Base-by-base conservation (phyloP, 202 grass and related monocot genomes). In the Cymbopogon flexuosus region DNA sequence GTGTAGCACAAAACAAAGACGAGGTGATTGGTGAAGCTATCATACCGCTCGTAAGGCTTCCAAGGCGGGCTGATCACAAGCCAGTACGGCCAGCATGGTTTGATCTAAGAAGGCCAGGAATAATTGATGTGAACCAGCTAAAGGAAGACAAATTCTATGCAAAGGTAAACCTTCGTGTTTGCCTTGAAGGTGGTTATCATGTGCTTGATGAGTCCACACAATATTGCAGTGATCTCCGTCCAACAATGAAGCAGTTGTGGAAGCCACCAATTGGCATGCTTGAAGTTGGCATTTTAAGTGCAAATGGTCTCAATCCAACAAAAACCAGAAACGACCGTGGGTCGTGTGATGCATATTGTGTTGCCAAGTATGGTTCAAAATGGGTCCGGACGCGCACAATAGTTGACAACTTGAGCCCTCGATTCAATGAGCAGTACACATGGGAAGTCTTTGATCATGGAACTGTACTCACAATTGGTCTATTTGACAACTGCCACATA, bases 351-450 rank as follows among this genome's bases (percentile, higher is more conserved):
- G 73, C 96, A 66, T 99, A 96, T 74, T 99, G 96, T 74, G 92
- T 99, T 66, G 96, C 96, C 64, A 99, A 93, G 84, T 99, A 96
- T 69, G 88, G 96, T n/a, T 87, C 85, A 65, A 99, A 99, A 79
- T 99, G 96, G 96, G 88, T 99, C 73, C 88, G 96, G 12, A 99
- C 96, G n/a, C 90, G 92, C 42, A 99, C 96, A 42, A 88, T 93
- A 21, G 84, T 99, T 22, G 78, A 85, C 59, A 86, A 43, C 39
- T 67, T 93, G 80, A 89, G 18, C 27, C 92, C 96, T 15, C 79
- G 83, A 60, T 99, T 99, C 73, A 87, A 99, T 24, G 96, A 99
- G 74, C 96, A 99, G 85, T 99, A 99, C 43, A 96, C 88, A 61
- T 99, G 96, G 96, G 96, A 93, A 6, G 96, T 99, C 27, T 77